Conservation (phyloP, 2,329 filamentous ascomycete species). For the Apiospora sp. region DNA sequence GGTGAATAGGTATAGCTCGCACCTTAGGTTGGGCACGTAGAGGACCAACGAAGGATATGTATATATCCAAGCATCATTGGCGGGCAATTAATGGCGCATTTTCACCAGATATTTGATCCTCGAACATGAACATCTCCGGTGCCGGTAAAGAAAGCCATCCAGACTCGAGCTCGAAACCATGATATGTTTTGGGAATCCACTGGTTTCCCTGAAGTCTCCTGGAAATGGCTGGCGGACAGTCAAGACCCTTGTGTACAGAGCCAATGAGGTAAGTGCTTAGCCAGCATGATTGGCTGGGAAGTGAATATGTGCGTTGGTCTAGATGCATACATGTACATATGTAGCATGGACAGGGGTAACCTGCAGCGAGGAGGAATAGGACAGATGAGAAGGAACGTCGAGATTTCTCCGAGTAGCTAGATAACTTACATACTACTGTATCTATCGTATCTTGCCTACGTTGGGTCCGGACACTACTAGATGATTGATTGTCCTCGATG, state of each 20-base stretch:
- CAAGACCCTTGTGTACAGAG: not conserved
- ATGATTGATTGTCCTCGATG: not conserved
- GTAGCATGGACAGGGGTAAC: not conserved
- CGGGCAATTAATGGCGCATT: conserved; percentile 11
- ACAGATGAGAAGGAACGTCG: not conserved
- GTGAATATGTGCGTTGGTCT: not conserved
- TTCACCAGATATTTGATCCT: not conserved
- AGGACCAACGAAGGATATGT: not conserved
- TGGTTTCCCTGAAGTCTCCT: not conserved
- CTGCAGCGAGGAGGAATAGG: not conserved
- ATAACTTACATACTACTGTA: not conserved
- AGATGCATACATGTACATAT: not conserved
- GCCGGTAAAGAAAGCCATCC: not conserved
- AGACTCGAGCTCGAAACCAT: not conserved
- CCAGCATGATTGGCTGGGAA: not conserved
- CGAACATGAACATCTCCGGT: not conserved
- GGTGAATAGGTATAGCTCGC: not conserved
- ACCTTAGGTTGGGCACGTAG: not conserved
- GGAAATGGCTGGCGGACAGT: not conserved
- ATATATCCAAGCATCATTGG: conserved; percentile 4
- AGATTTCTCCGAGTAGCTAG: not conserved
- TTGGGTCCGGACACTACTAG: not conserved
- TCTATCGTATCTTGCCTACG: not conserved
- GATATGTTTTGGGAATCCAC: not conserved
- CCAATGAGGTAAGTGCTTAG: not conserved